Evolutionary conservation across 805 yeast genomes (phyloP).

Genomic region (Metschnikowia dekortorum): DNA sequence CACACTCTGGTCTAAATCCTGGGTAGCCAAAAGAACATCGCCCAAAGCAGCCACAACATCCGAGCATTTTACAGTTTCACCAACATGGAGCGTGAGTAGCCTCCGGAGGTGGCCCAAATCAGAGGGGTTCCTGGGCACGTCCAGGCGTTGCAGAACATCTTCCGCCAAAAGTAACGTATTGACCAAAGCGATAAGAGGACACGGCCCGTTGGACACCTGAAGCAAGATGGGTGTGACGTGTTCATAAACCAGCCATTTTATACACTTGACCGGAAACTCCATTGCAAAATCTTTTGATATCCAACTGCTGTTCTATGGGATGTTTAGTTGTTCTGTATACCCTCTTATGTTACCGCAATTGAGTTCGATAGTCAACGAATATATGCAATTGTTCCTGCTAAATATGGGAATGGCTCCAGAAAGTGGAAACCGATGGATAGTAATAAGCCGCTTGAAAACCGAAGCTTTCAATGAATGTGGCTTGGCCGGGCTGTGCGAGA

Average conservation of each 20-base stretch:
- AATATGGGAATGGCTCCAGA: background rate
- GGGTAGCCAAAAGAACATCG: conserved; percentile 30
- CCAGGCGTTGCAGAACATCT: conserved; percentile 22
- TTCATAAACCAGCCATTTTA: conserved; percentile 35
- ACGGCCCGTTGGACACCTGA: conserved; percentile 84
- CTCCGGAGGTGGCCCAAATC: conserved; percentile 1
- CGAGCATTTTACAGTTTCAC: conserved; percentile 18
- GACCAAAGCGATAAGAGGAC: conserved; percentile 75
- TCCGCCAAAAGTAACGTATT: conserved; percentile 60
- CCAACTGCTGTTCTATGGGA: too few relatives aligned
- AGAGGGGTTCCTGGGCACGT: background rate
- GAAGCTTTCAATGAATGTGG: background rate
- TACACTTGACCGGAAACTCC: conserved; percentile 19
- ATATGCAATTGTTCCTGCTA: background rate
- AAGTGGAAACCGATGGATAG: background rate
- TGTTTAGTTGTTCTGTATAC: background rate
- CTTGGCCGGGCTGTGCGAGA: background rate
- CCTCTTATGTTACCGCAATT: too few relatives aligned
- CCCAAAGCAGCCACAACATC: conserved; percentile 49
- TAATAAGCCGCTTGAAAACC: background rate
- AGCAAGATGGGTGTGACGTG: conserved; percentile 53
- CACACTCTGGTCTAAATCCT: conserved; percentile 6
- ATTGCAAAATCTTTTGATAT: background rate
- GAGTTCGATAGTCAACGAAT: background rate
- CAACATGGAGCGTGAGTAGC: conserved; percentile 6